Conservation (phyloP, 805 yeast species). For the Wickerhamiella brachini region DNA sequence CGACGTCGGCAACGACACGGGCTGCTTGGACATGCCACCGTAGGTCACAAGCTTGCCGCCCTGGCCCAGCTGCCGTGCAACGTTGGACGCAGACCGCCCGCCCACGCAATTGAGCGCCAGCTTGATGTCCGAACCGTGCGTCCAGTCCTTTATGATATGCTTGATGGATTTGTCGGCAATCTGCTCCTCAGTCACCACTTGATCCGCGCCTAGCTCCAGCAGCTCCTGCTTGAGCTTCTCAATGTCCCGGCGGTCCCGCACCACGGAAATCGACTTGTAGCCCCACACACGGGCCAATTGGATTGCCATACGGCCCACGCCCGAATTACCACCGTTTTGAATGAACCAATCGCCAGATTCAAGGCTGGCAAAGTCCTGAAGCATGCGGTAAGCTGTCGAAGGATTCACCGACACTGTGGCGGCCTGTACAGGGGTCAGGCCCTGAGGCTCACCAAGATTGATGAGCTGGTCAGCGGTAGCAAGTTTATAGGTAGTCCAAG, state of each 20-base stretch:
- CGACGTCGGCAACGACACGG: conserved; percentile 82
- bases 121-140: conserved; percentile 38
- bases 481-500: conserved; percentile 79
- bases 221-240: conserved; percentile 47
- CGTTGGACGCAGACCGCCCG: conserved; percentile 67
- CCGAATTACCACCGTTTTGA: conserved; percentile 94
- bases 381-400: conserved; percentile 79
- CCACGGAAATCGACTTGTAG: conserved; percentile 69
- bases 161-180: conserved; percentile 56
- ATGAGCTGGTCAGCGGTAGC: conserved; percentile 40
- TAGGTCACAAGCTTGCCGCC: conserved; percentile 77
- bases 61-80: conserved; percentile 66
- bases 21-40: conserved; percentile 96
- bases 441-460: conserved; percentile 37
- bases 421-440: conserved; percentile 33
- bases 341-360: conserved; percentile 72
- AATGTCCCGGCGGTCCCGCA: conserved; percentile 72
- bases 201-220: conserved; percentile 61
- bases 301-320: conserved; percentile 82
- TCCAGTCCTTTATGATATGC: conserved; percentile 34
- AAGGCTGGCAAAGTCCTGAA: conserved; percentile 50
- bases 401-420: conserved; percentile 92
- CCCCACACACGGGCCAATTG: conserved; percentile 76
- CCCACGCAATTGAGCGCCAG: conserved; percentile 90
- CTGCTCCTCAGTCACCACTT: conserved; percentile 82